Evolutionary conservation across 208 protist species (phyloP), one percentile per base, ranked within the genome.

Genomic region (Balamuthia mandrillaris): DNA sequence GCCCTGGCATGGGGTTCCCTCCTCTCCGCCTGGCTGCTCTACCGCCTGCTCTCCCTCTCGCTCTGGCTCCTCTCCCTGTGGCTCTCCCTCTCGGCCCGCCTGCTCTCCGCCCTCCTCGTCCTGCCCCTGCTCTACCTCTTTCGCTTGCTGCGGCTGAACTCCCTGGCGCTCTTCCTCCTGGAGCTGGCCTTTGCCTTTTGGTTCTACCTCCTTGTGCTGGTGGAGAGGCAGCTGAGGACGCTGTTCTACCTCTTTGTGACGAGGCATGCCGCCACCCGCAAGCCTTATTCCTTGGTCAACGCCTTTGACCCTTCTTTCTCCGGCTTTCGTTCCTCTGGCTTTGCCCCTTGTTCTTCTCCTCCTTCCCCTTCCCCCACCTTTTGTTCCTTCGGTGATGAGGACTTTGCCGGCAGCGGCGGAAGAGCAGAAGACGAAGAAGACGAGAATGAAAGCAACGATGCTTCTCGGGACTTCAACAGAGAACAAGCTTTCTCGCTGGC

Each of bases 171-270:
- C n/a, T n/a, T n/a, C n/a, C n/a, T n/a, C n/a, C n/a, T n/a, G n/a
- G n/a, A n/a, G n/a, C n/a, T n/a, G 66, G 54, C 66, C 16, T 77
- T 77, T 45, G 54, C 54, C 37, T 39, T 45, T n/a, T 77, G 66
- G 66, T 77, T 77, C 66, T 77, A 77, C 42, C 44, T 45, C n/a
- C 41, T 75, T 39, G 66, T 75, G 41, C 41, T 75, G 66, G 47
- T 75, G 21, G 66, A 75, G 21, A 39, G 66, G 6, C 47, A 75
- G 24, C 44, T 75, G 66, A 4, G 66, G 16, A 56, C 42, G 66
- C 4, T 75, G 3, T 16, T 75, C 27, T 45, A 75, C 27, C 66
- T 56, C 66, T 75, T 75, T 27, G 66, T 75, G 66, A 45, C 42
- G 10, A 39, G 27, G 1, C 66, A 75, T 27, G 54, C 47, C 27